Conservation (phyloP, 2,329 filamentous ascomycete genomes). For the Fusarium floridanum region DNA sequence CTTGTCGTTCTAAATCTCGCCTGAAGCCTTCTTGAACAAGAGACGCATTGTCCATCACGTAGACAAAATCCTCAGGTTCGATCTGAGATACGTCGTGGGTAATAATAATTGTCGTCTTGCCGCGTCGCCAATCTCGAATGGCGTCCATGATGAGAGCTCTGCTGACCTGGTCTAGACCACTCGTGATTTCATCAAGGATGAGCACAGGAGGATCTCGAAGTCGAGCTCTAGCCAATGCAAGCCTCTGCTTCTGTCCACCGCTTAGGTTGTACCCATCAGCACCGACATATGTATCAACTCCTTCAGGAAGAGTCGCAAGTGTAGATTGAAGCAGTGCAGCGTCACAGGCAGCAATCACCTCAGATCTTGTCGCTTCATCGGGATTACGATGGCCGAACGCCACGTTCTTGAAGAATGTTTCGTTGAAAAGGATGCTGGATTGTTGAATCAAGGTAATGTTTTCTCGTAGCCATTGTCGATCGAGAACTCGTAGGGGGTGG, state of each 20-base stretch:
- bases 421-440: conserved; percentile 83
- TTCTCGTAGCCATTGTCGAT: conserved; percentile 78
- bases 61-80: conserved; percentile 78
- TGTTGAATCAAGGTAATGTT: conserved; percentile 89
- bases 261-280: conserved; percentile 78
- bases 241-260: conserved; percentile 85
- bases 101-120: conserved; percentile 91
- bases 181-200: conserved; percentile 90
- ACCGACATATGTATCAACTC: conserved; percentile 79
- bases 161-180: conserved; percentile 83
- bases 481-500: conserved; percentile 69
- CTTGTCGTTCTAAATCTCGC: conserved; percentile 62
- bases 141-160: conserved; percentile 77
- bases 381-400: conserved; percentile 73
- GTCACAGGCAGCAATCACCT: conserved; percentile 73
- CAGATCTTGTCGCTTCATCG: conserved; percentile 60
- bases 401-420: conserved; percentile 83
- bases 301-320: conserved; percentile 74
- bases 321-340: conserved; percentile 78
- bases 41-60: conserved; percentile 78
- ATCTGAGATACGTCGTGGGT: conserved; percentile 91
- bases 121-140: conserved; percentile 80
- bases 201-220: conserved; percentile 84
- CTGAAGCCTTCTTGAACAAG: conserved; percentile 79
- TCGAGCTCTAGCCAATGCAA: conserved; percentile 83